Evolutionary conservation across 2,329 filamentous ascomycete species (phyloP), one percentile per base, ranked within the genome.

Genomic region (Microsporum audouinii): DNA sequence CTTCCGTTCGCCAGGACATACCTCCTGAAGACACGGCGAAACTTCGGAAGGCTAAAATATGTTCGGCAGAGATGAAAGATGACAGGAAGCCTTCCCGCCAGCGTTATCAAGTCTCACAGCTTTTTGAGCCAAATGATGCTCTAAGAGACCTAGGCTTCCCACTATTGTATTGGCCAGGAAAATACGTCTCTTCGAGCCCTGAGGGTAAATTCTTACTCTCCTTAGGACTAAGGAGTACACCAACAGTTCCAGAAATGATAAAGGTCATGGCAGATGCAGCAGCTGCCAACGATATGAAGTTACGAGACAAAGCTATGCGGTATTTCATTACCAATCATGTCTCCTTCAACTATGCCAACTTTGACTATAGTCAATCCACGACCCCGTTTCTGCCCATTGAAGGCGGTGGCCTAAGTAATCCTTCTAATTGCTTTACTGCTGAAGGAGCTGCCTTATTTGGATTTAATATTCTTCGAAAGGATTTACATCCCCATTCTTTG

Each of bases 1-100:
- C 92, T 8, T 95, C 91, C 6, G 94, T 99, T 33, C 85, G 84
- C 63, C 84, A 88, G 59, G 94, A 99, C 67, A 96, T 99, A 63
- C 94, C 94, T 0, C 73, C 77, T 7, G 86, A 86, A 57, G 94
- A 99, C 71, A 82, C 96, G 60, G 85, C 84, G 65, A 88, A 87
- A 68, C 80, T 99, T 29, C 87, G 82, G 61, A 82, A 86, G 57
- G 90, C 90, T 0, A 84, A 84, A 8, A 89, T 97, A 49, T 92
- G 91, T 68, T 89, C 90, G 7, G 88, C 88, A 2, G 90, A 95
- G 71, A 79, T 79, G 56, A 71, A 73, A 61, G 68, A 69, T 45
- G 81, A 81, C 49, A 72, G 82, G 65, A 83, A 87, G 66, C 72
- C 78, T 1, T 79, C 80, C 65, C 78, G 78, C 49, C 71, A 87